Conservation (phyloP, 257 asterid genomes). For the Petunia axillaris region DNA sequence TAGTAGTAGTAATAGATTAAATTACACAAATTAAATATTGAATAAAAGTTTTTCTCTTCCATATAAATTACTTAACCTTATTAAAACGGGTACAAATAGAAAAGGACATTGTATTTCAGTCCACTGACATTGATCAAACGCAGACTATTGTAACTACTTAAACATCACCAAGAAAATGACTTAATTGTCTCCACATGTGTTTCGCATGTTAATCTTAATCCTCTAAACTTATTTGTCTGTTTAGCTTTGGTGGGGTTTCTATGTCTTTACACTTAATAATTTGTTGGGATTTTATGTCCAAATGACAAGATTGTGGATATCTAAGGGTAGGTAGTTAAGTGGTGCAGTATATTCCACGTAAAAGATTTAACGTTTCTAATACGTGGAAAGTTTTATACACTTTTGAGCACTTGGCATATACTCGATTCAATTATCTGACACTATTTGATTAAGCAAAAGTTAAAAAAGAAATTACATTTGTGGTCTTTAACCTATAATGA, state of each 20-base stretch:
- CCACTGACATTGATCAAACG: too few relatives aligned
- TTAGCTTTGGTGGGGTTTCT: neutral
- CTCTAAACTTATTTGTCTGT: neutral
- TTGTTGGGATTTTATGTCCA: neutral
- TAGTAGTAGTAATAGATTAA: too few relatives aligned
- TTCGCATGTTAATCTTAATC: neutral
- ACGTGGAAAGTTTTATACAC: neutral
- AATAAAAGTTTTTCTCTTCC: too few relatives aligned
- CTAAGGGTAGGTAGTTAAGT: neutral
- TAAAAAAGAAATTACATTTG: too few relatives aligned
- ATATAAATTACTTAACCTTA: too few relatives aligned
- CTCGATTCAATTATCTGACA: neutral
- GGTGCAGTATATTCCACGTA: neutral
- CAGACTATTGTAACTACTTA: too few relatives aligned
- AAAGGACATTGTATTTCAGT: too few relatives aligned
- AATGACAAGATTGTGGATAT: neutral
- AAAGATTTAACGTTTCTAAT: neutral
- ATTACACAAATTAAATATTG: too few relatives aligned
- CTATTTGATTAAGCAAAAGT: too few relatives aligned
- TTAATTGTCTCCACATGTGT: neutral
- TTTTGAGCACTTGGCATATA: neutral
- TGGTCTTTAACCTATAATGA: too few relatives aligned
- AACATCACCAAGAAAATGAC: too few relatives aligned
- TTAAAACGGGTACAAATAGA: too few relatives aligned
- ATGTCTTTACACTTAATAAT: neutral